Conservation (phyloP, 768 basidiomycete genomes). For the Boletales sp. region DNA sequence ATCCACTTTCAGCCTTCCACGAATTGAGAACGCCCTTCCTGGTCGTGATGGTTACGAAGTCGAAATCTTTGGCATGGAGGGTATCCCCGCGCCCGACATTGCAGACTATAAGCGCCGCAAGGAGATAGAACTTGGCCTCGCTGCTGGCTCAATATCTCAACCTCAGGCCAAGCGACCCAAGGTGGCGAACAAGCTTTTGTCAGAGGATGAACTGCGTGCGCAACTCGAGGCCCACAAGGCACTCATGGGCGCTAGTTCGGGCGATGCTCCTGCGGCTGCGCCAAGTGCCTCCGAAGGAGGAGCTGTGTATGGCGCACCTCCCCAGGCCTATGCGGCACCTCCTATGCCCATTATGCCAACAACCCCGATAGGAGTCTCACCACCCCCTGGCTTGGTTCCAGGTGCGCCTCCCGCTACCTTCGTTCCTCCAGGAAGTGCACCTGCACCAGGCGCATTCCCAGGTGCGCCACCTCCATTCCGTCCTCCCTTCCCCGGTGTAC, state of each 20-base stretch:
- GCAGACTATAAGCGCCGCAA: conserved; percentile 96
- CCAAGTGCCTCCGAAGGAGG: conserved; percentile 38
- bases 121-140: conserved; percentile 88
- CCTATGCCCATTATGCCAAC: conserved; percentile 31
- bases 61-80: conserved; percentile 99
- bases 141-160: conserved; percentile 76
- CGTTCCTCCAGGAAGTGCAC: conserved; percentile 34
- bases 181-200: conserved; percentile 69
- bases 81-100: conserved; percentile 89
- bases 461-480: conserved; percentile 36
- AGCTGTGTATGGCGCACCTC: conserved; percentile 70
- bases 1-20: conserved; percentile 50
- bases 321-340: conserved; percentile 61
- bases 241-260: conserved; percentile 69
- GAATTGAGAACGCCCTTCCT: conserved; percentile 94
- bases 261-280: conserved; percentile 30
- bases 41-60: conserved; percentile 97
- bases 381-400: conserved; percentile 39
- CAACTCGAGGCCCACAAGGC: conserved; percentile 89
- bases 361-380: conserved; percentile 30
- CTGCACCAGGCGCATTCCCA: conserved; percentile 38
- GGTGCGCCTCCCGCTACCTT: conserved; percentile 43
- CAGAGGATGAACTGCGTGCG: conserved; percentile 79
- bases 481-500: conserved; percentile 42
- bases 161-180: conserved; percentile 80